These are phyloP conservation scores for Ogataea nitratoaversa DNA, from an alignment of 805 yeast genomes.

Conservation along the genomic window DNA sequence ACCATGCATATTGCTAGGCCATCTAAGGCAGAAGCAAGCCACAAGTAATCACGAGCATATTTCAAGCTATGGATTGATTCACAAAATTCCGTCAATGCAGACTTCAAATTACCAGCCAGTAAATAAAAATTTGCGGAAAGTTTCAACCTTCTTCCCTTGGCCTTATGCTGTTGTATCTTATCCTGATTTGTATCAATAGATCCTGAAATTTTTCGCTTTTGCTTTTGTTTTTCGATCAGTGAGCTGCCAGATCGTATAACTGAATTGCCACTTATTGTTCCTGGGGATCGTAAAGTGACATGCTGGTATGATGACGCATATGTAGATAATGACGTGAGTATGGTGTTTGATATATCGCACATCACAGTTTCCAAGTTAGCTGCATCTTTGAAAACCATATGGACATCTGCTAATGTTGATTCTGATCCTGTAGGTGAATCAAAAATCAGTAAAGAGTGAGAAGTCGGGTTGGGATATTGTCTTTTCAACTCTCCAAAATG, in stretches of 20 bases:
- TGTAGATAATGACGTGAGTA: conserved; percentile 58
- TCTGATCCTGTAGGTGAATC: conserved; percentile 34
- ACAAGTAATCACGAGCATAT: conserved; percentile 66
- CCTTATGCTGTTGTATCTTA: conserved; percentile 36
- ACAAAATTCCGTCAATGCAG: conserved; percentile 68
- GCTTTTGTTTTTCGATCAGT: conserved; percentile 20
- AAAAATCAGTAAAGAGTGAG: conserved; percentile 53
- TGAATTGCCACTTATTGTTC: conserved; percentile 32
- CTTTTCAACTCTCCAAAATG: conserved; percentile 39
- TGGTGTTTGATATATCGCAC: conserved; percentile 66
- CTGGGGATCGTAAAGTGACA: conserved; percentile 81
- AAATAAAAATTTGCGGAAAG: conserved; percentile 72
- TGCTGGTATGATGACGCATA: conserved; percentile 73
- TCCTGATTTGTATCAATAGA: conserved; percentile 31
- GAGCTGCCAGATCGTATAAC: conserved; percentile 6
- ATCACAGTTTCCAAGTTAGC: conserved; percentile 53
- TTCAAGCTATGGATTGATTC: conserved; percentile 63
- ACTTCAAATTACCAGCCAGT: conserved; percentile 71
- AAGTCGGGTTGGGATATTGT: conserved; percentile 47
- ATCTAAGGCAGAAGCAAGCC: conserved; percentile 89
- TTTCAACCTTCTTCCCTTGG: conserved; percentile 71
- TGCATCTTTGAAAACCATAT: conserved; percentile 15
- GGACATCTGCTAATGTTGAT: conserved; percentile 7
- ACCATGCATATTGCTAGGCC: conserved; percentile 66
- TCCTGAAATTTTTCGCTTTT: conserved; percentile 24